Conservation (phyloP, 345 rosid species). For the Populus davidiana region DNA sequence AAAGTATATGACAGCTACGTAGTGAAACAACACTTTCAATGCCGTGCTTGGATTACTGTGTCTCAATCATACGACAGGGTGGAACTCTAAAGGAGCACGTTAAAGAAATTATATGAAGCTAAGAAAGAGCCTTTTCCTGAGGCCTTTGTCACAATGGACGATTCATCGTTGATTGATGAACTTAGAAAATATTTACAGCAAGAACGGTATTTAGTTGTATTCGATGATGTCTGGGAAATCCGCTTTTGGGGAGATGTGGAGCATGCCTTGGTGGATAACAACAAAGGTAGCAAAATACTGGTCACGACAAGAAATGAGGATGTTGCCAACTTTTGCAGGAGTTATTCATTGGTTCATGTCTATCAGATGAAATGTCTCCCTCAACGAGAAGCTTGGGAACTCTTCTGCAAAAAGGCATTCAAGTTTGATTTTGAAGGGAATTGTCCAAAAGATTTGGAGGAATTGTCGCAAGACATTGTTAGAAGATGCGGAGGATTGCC, state of each 20-base stretch:
- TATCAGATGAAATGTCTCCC: too few species aligned
- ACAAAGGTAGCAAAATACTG: constrained; percentile 30
- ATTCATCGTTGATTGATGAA: neutral
- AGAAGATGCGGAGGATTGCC: too few species aligned
- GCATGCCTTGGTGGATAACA: constrained; percentile 26
- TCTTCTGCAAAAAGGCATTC: too few species aligned
- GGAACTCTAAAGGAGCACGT: constrained; percentile 15
- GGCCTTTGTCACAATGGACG: constrained; percentile 23
- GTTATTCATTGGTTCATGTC: too few species aligned
- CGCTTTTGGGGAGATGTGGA: constrained; percentile 37
- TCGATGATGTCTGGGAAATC: constrained; percentile 33
- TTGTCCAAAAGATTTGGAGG: too few species aligned
- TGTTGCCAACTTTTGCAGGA: constrained; percentile 3
- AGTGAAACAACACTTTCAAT: too few species aligned
- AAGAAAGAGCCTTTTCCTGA: constrained; percentile 27
- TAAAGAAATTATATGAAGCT: constrained; percentile 25
- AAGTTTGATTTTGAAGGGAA: too few species aligned
- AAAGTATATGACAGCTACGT: too few species aligned
- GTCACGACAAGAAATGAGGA: constrained; percentile 35
- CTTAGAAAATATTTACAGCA: constrained; percentile 23
- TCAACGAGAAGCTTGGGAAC: too few species aligned
- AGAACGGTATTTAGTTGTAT: constrained; percentile 35
- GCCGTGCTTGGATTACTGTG: constrained; percentile 33
- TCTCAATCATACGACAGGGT: constrained; percentile 25
- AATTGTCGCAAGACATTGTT: too few species aligned